Percentiles rank a stretch among this genome's conserved stretches.
Conservation (phyloP, 805 yeast species). For the Candida arabinofermentans region DNA sequence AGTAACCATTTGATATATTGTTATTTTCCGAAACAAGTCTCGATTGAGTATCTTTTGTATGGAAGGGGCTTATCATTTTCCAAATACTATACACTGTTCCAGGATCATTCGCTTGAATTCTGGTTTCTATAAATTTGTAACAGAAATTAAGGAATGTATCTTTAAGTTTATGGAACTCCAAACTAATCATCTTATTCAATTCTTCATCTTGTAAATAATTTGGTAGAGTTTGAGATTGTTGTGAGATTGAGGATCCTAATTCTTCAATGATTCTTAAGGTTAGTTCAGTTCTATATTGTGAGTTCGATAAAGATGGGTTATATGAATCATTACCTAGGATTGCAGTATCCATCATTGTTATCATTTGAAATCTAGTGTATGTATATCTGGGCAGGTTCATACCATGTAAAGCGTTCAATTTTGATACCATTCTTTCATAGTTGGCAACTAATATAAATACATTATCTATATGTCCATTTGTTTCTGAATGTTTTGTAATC, state of each 20-base stretch:
- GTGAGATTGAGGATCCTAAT: conserved; percentile 10
- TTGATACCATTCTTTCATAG: conserved; percentile 10
- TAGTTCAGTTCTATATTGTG: neutral
- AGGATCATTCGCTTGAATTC: conserved; percentile 22
- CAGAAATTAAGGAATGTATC: conserved; percentile 26
- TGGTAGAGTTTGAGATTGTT: neutral
- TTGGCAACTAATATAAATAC: conserved; percentile 7
- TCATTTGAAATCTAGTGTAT: conserved; percentile 9
- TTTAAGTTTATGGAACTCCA: conserved; percentile 13
- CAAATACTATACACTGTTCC: conserved; percentile 26
- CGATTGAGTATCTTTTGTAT: conserved; percentile 25
- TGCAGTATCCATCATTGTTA: conserved; percentile 9
- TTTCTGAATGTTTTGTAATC: conserved; percentile 11
- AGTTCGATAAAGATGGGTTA: neutral
- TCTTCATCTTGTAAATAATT: neutral
- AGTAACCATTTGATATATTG: conserved; percentile 25
- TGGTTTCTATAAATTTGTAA: conserved; percentile 25
- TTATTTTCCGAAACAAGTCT: conserved; percentile 22
- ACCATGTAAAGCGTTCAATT: conserved; percentile 5
- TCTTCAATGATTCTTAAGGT: conserved; percentile 8
- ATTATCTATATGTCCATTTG: conserved; percentile 3
- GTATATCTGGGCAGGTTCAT: conserved; percentile 4
- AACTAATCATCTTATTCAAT: conserved; percentile 8
- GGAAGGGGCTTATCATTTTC: conserved; percentile 28
- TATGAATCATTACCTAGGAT: conserved; percentile 1